Evolutionary conservation across 139 green algal genomes (phyloP).

Genomic region (Gonium pectorale): DNA sequence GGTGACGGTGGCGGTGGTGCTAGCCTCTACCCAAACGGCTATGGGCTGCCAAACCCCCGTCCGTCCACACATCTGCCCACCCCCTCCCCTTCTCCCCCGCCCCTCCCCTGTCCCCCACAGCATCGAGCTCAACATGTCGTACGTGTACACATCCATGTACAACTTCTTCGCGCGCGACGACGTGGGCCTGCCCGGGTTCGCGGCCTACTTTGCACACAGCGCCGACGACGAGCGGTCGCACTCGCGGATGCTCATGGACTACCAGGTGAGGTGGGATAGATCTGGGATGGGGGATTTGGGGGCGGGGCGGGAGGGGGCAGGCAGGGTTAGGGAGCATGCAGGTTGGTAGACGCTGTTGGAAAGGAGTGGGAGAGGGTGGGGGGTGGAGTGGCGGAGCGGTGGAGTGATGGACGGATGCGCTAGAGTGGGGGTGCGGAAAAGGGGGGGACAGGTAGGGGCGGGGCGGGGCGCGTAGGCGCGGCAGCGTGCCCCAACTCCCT

Average conservation of each 20-base stretch:
- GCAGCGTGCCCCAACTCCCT: too few relatives aligned
- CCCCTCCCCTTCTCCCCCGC: background rate
- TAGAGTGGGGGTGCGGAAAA: too few relatives aligned
- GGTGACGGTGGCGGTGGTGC: too few relatives aligned
- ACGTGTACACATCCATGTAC: conserved; percentile 89
- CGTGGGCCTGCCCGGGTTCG: conserved; percentile 90
- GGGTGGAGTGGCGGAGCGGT: too few relatives aligned
- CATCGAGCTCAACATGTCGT: conserved; percentile 85
- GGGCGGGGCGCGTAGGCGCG: too few relatives aligned
- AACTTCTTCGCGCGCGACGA: conserved; percentile 92
- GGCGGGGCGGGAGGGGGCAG: background rate
- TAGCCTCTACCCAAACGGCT: too few relatives aligned
- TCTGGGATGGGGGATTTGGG: background rate
- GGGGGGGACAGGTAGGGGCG: too few relatives aligned
- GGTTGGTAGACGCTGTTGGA: too few relatives aligned
- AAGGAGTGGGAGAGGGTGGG: background rate
- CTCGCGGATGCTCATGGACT: conserved; percentile 66
- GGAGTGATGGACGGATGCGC: too few relatives aligned
- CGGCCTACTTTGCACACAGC: conserved; percentile 60
- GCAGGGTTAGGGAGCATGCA: background rate
- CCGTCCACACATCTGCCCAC: too few relatives aligned
- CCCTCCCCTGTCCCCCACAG: conserved; percentile 18
- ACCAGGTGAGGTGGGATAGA: conserved; percentile 1
- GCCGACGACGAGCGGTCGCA: conserved; percentile 83
- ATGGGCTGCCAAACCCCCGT: too few relatives aligned